These are phyloP conservation scores for Xylariaceae sp. DNA, from an alignment of 2,329 filamentous ascomycete genomes.

Conservation along the genomic window DNA sequence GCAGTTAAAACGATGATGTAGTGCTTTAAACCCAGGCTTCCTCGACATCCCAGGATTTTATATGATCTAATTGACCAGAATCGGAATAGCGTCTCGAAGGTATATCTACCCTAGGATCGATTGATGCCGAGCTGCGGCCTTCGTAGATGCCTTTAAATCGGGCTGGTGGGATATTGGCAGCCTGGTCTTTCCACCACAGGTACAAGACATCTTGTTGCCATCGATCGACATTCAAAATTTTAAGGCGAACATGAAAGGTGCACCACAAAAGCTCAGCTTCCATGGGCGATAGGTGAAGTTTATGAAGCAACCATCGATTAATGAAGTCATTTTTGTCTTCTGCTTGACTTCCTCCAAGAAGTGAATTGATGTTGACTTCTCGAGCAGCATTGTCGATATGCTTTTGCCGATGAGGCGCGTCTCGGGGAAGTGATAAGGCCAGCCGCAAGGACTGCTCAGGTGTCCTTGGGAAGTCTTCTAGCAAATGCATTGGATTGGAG, in stretches of 20 bases:
- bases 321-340: slow-evolving; percentile 50
- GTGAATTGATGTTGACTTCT: slow-evolving; percentile 51
- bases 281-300: slow-evolving; percentile 50
- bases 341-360: slow-evolving; percentile 42
- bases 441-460: slow-evolving; percentile 44
- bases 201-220: slow-evolving; percentile 48
- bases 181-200: slow-evolving; percentile 44
- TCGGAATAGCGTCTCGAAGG: slow-evolving; percentile 27
- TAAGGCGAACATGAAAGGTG: slow-evolving; percentile 37
- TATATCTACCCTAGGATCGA: slow-evolving; percentile 16
- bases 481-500: slow-evolving; percentile 51
- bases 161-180: slow-evolving; percentile 25
- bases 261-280: slow-evolving; percentile 48
- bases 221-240: slow-evolving; percentile 38
- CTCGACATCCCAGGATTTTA: slow-evolving; percentile 27
- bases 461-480: slow-evolving; percentile 44
- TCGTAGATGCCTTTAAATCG: slow-evolving; percentile 22
- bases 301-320: slow-evolving; percentile 57
- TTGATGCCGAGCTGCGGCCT: slow-evolving; percentile 22
- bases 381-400: slow-evolving; percentile 48
- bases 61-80: slow-evolving; percentile 24
- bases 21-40: slow-evolving; percentile 20
- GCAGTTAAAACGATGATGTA: not conserved
- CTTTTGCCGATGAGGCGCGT: slow-evolving; percentile 38
- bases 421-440: slow-evolving; percentile 42